phyloP scores from a whole-genome alignment of 306 rosid species.

The Quillaja saponaria region DNA sequence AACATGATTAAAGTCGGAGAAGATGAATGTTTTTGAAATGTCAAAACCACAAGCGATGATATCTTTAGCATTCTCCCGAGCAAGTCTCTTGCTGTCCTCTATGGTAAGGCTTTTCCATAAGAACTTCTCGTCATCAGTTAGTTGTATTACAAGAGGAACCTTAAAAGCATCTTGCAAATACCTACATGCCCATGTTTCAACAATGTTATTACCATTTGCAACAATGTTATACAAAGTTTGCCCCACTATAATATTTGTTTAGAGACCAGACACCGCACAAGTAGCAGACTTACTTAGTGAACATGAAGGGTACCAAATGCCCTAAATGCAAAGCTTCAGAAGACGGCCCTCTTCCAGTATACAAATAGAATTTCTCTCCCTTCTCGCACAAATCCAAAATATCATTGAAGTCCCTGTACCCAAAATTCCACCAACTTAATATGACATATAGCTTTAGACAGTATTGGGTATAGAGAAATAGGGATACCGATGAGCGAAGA shows the following conservation, averaged over 20 bases:
- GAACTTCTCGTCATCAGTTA: constrained; percentile 93
- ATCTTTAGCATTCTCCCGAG: constrained; percentile 87
- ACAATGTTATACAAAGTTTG: too few species aligned
- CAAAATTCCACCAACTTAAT: too few species aligned
- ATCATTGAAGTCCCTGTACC: constrained; percentile 66
- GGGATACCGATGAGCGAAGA: constrained; percentile 81
- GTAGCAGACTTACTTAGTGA: constrained; percentile 60
- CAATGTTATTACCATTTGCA: constrained; percentile 15
- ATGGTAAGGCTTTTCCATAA: constrained; percentile 81
- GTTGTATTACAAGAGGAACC: constrained; percentile 93
- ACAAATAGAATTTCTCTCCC: constrained; percentile 84
- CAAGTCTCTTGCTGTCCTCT: constrained; percentile 83
- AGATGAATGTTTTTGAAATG: constrained; percentile 78
- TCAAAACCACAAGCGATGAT: constrained; percentile 98
- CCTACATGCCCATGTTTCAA: constrained; percentile 42
- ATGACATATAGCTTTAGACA: too few species aligned
- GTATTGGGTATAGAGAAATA: background rate
- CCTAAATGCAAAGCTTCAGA: constrained; percentile 95
- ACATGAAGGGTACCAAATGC: constrained; percentile 89
- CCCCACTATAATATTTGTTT: background rate
- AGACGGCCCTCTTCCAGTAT: constrained; percentile 92
- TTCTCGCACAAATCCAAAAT: constrained; percentile 68
- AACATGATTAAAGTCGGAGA: constrained; percentile 68
- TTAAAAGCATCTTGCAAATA: constrained; percentile 94
- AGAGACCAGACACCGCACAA: background rate